phyloP scores from a whole-genome alignment of 2,329 filamentous ascomycete species.

The Mycogone perniciosa region DNA sequence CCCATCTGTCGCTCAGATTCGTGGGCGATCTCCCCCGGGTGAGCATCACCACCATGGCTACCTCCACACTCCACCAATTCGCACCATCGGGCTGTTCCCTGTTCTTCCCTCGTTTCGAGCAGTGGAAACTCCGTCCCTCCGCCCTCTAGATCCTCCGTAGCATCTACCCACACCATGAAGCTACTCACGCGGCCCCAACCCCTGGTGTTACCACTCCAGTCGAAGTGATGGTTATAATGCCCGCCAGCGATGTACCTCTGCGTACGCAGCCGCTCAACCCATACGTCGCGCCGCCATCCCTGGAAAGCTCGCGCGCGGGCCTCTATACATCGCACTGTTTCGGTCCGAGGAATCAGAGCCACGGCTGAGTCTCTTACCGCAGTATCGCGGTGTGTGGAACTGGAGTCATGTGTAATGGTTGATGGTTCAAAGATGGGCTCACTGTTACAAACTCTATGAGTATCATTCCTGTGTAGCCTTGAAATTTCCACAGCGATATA shows the following conservation, averaged over 20 bases:
- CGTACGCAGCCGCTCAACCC: conserved; percentile 46
- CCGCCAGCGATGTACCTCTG: conserved; percentile 43
- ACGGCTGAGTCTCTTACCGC: conserved; percentile 47
- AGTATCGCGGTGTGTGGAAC: conserved; percentile 33
- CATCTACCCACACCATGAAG: conserved; percentile 48
- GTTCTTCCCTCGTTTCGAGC: conserved; percentile 24
- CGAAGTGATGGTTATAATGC: conserved; percentile 49
- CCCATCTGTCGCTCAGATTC: conserved; percentile 15
- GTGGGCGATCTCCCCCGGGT: conserved; percentile 9
- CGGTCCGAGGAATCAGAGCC: conserved; percentile 43
- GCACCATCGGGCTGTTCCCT: conserved; percentile 37
- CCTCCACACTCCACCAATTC: conserved; percentile 40
- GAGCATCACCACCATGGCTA: not conserved
- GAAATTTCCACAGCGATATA: not conserved
- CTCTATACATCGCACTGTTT: conserved; percentile 41
- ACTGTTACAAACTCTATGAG: conserved; percentile 23
- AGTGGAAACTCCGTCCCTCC: conserved; percentile 47
- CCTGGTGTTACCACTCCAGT: conserved; percentile 40
- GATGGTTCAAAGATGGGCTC: conserved; percentile 44
- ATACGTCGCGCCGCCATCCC: conserved; percentile 48
- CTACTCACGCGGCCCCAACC: conserved; percentile 47
- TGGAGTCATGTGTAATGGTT: conserved; percentile 44
- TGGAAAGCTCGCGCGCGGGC: conserved; percentile 41
- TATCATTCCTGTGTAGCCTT: not conserved
- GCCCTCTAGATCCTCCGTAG: conserved; percentile 32